Percentiles rank a stretch among this genome's conserved stretches.
Evolutionary conservation across 768 basidiomycete genomes (phyloP).

Genomic region (Amanita exitialis): DNA sequence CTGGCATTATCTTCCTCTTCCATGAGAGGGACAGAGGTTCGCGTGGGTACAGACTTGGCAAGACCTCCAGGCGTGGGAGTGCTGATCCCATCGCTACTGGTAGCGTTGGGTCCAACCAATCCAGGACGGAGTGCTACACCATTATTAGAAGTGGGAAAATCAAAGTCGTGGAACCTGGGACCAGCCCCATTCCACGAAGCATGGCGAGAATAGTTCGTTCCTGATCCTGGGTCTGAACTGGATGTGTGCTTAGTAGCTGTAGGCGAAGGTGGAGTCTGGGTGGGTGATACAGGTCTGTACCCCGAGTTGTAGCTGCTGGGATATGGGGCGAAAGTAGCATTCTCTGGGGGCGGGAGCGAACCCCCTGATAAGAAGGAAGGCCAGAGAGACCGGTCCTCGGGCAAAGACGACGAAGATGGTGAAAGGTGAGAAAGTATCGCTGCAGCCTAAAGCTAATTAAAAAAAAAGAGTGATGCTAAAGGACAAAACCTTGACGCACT

Average conservation of each 20-base stretch:
- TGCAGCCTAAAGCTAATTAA: constrained; percentile 51
- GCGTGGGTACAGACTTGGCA: neutral
- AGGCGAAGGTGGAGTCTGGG: constrained; percentile 7
- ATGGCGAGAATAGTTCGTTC: constrained; percentile 17
- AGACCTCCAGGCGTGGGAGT: neutral
- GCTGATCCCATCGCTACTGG: too few relatives aligned
- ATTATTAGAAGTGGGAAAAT: constrained; percentile 30
- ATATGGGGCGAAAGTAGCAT: constrained; percentile 3
- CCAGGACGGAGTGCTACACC: constrained; percentile 50
- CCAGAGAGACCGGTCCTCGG: constrained; percentile 92
- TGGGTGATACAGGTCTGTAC: constrained; percentile 5
- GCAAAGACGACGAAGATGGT: constrained; percentile 57
- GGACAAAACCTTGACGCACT: constrained; percentile 24
- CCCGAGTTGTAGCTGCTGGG: constrained; percentile 2
- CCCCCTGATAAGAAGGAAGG: constrained; percentile 75
- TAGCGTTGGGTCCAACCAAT: constrained; percentile 26
- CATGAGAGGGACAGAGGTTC: neutral
- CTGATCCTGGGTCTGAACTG: constrained; percentile 41
- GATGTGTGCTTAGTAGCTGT: constrained; percentile 22
- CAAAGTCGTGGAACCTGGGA: constrained; percentile 60
- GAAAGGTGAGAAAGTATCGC: constrained; percentile 88
- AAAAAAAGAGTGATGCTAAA: neutral
- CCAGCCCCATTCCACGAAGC: constrained; percentile 17
- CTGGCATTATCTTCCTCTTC: constrained; percentile 1
- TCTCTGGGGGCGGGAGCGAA: constrained; percentile 42